phyloP scores from a whole-genome alignment of 306 rosid species.

The Dicorynia guianensis region DNA sequence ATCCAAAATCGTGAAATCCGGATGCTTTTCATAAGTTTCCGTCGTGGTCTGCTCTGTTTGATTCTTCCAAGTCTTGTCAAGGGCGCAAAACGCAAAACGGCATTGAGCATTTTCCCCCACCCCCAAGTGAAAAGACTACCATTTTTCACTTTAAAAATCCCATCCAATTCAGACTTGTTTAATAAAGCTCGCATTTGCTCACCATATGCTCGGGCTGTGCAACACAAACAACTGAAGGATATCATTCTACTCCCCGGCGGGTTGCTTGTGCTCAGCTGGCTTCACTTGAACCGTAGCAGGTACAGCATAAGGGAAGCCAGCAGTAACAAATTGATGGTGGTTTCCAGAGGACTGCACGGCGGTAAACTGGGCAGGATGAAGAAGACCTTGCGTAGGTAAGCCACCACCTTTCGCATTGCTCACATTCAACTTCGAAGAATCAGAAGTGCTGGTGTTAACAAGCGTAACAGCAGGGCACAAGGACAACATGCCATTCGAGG shows the following conservation, averaged over 20 bases:
- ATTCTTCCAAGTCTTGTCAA: conserved; percentile 44
- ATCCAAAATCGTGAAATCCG: conserved; percentile 70
- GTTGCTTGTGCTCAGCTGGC: conserved; percentile 94
- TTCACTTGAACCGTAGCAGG: conserved; percentile 79
- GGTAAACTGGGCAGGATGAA: conserved; percentile 75
- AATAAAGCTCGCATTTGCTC: background rate
- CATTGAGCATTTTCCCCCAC: conserved; percentile 12
- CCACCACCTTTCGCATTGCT: conserved; percentile 50
- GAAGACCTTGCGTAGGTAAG: conserved; percentile 58
- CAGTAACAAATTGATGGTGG: conserved; percentile 66
- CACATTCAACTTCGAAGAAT: conserved; percentile 54
- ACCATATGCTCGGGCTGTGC: conserved; percentile 8
- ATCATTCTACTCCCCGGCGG: conserved; percentile 83
- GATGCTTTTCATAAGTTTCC: conserved; percentile 35
- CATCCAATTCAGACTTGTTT: background rate
- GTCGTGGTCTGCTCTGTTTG: conserved; percentile 29
- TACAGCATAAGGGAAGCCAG: conserved; percentile 71
- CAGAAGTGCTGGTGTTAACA: conserved; percentile 47
- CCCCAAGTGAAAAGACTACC: conserved; percentile 42
- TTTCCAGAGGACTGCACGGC: conserved; percentile 66
- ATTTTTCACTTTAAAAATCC: conserved; percentile 45
- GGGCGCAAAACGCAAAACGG: conserved; percentile 39
- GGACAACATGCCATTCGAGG: conserved; percentile 70
- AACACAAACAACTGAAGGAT: conserved; percentile 29
- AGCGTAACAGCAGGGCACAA: conserved; percentile 49